phyloP scores from a whole-genome alignment of 2,329 filamentous ascomycete genomes.

The Nigrograna mackinnonii region DNA sequence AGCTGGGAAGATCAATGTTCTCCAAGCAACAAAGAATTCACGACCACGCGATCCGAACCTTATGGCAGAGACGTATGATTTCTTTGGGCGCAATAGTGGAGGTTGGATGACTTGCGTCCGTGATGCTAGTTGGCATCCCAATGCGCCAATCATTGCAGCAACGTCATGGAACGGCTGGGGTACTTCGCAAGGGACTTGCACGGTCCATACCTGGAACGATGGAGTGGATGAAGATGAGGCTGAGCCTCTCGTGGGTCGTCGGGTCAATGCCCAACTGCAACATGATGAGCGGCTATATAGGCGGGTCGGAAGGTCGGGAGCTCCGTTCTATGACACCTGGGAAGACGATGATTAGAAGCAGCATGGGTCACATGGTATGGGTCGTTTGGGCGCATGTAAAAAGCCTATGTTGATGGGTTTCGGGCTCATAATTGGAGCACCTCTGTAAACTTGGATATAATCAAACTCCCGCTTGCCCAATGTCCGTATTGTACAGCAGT shows the following conservation, averaged over 20 bases:
- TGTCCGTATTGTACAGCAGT: slow-evolving; percentile 36
- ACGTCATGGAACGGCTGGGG: slow-evolving; percentile 83
- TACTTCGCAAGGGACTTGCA: slow-evolving; percentile 73
- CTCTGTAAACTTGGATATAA: slow-evolving; percentile 31
- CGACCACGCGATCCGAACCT: slow-evolving; percentile 59
- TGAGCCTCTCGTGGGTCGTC: slow-evolving; percentile 35
- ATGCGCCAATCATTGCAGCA: slow-evolving; percentile 79
- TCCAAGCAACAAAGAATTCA: slow-evolving; percentile 66
- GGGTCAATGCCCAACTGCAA: slow-evolving; percentile 40
- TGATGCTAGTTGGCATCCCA: slow-evolving; percentile 90
- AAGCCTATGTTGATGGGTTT: neutral
- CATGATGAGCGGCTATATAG: slow-evolving; percentile 41
- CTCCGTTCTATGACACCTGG: slow-evolving; percentile 32
- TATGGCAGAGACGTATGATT: slow-evolving; percentile 60
- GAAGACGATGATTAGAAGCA: slow-evolving; percentile 29
- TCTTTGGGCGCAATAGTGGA: slow-evolving; percentile 57
- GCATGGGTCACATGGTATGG: too few species aligned
- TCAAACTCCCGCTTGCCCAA: slow-evolving; percentile 40
- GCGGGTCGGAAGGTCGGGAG: slow-evolving; percentile 20
- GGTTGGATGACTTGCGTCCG: slow-evolving; percentile 79
- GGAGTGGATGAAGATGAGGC: slow-evolving; percentile 64
- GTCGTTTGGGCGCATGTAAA: too few species aligned
- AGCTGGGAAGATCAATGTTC: slow-evolving; percentile 78
- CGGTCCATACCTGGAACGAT: slow-evolving; percentile 78
- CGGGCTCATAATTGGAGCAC: neutral